Evolutionary conservation across 768 basidiomycete genomes (phyloP).

Genomic region (Russula sp.): DNA sequence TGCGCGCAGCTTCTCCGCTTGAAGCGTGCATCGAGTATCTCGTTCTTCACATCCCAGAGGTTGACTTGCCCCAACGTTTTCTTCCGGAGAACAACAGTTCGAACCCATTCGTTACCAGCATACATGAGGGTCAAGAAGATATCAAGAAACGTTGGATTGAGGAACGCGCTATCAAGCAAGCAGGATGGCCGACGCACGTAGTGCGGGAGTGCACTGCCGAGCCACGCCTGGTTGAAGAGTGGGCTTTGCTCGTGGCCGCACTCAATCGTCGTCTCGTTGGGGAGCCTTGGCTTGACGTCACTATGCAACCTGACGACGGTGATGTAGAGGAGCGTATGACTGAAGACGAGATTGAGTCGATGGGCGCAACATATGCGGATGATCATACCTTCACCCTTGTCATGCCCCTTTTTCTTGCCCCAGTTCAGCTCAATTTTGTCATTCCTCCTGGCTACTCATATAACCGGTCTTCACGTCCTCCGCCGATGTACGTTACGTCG

Average conservation of each 20-base stretch:
- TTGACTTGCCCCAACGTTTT: constrained; percentile 77
- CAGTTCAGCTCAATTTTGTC: constrained; percentile 65
- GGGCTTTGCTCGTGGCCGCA: constrained; percentile 53
- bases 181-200: constrained; percentile 72
- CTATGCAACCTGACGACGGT: constrained; percentile 13
- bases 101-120: constrained; percentile 63
- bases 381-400: constrained; percentile 43
- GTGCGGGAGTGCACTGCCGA: constrained; percentile 56
- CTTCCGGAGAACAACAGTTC: constrained; percentile 63
- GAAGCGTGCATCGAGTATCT: constrained; percentile 85
- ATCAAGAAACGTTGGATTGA: constrained; percentile 75
- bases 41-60: constrained; percentile 78
- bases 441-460: constrained; percentile 47
- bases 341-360: constrained; percentile 34
- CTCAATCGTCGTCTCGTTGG: constrained; percentile 58
- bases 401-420: constrained; percentile 64
- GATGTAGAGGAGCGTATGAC: constrained; percentile 41
- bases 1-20: constrained; percentile 56
- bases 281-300: constrained; percentile 35
- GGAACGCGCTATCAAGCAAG: constrained; percentile 77
- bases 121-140: constrained; percentile 58
- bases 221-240: constrained; percentile 42
- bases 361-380: constrained; percentile 52
- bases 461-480: constrained; percentile 49
- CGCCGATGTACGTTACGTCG: constrained; percentile 76